Evolutionary conservation across 2,329 filamentous ascomycete species (phyloP), one percentile per base, ranked within the genome.

Genomic region (Hymenoscyphus scutula): DNA sequence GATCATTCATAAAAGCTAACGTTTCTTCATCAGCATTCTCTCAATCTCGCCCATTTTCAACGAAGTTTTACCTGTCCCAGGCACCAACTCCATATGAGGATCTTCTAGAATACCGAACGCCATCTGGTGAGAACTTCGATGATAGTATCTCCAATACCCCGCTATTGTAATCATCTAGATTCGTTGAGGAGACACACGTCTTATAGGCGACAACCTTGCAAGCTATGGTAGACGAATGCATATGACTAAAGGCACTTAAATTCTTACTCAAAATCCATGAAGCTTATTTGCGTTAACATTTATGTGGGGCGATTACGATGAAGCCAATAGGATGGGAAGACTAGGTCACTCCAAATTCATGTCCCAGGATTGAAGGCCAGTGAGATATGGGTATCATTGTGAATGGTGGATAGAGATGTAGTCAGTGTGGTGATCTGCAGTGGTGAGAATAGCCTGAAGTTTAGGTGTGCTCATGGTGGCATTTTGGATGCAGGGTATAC

Each of bases 71-170:
- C 78, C 79, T 66, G 80, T 82, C 61, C 80, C 80, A 61, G 80
- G 80, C 60, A 81, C 79, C 65, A 76, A 69, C 65, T 77, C 78
- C 75, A 78, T 75, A 63, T 76, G 73, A 61, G 75, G 74, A 61
- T 77, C 76, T 56, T 81, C 79, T 10, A 81, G 70, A 45, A 81
- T 80, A 62, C 80, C 79, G 71, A 79, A 81, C 65, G 77, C 75
- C 80, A 81, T 81, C n/a, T n/a, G n/a, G 15, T 45, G n/a, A 25
- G 15, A 7, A 19, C 3, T 3, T 51, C 10, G 19, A 11, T 3
- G 7, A 19, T 25, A 23, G 23, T 45, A n/a, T n/a, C 2, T n/a
- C 15, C n/a, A 8, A 25, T 4, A 13, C 19, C 45, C 45, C 10
- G 45, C 45, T 51, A 19, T 25, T 25, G 25, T 4, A 51, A 51